Percentiles rank a stretch among this genome's conserved stretches.
phyloP scores from a whole-genome alignment of 1,284 basidiomycete genomes.

The Pisolithus thermaeus region DNA sequence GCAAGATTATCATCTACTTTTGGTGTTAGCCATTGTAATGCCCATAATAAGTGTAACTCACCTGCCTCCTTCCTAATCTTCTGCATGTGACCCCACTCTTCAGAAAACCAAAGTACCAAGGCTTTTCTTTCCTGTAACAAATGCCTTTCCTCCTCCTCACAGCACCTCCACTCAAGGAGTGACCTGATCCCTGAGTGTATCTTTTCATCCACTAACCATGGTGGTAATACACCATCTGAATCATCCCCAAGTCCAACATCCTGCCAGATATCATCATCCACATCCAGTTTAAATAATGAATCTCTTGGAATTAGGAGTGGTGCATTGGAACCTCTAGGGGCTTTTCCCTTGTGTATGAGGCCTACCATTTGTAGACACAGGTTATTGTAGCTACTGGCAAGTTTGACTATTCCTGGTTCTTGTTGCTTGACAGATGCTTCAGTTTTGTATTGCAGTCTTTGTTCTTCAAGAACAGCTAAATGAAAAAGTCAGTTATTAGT shows the following conservation, averaged over 20 bases:
- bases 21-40: neutral
- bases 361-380: conserved; percentile 2
- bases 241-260: conserved; percentile 6
- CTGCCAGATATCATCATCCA: conserved; percentile 12
- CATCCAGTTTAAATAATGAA: conserved; percentile 6
- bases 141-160: conserved; percentile 11
- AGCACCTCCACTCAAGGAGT: conserved; percentile 9
- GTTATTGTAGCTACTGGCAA: conserved; percentile 5
- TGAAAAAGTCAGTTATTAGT: no score
- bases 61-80: neutral
- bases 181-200: neutral
- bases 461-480: neutral
- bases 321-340: conserved; percentile 1
- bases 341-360: conserved; percentile 3
- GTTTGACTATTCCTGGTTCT: conserved; percentile 6
- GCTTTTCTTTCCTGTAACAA: conserved; percentile 6
- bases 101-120: conserved; percentile 14
- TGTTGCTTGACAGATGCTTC: conserved; percentile 1
- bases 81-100: neutral
- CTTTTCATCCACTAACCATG: conserved; percentile 4
- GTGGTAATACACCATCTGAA: neutral
- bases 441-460: conserved; percentile 5
- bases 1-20: neutral
- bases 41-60: neutral
- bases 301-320: conserved; percentile 2